Conservation (phyloP, 805 yeast species). For the Cephaloascus albidus region DNA sequence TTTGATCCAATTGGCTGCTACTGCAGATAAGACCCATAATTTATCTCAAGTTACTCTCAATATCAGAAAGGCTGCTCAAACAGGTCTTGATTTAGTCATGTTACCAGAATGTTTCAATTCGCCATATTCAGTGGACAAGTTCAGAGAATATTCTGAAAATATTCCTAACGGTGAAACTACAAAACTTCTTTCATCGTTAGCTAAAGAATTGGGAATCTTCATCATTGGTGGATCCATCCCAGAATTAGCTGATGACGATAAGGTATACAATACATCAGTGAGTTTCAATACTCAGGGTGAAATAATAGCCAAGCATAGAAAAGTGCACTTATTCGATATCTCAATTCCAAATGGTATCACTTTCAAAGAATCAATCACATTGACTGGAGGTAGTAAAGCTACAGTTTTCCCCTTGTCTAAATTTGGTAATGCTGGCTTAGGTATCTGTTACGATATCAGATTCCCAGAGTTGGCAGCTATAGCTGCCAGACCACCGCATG, state of each 20-base stretch:
- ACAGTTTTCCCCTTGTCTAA: constrained; percentile 65
- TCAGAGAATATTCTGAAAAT: constrained; percentile 80
- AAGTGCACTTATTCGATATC: constrained; percentile 85
- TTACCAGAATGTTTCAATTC: constrained; percentile 96
- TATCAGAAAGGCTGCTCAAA: constrained; percentile 48
- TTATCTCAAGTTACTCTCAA: constrained; percentile 55
- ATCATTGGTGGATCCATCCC: constrained; percentile 93
- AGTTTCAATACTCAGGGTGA: constrained; percentile 67
- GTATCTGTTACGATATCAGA: constrained; percentile 77
- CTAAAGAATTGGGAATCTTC: constrained; percentile 52
- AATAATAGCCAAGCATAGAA: constrained; percentile 80
- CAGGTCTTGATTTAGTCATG: constrained; percentile 58
- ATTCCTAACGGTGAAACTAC: constrained; percentile 73
- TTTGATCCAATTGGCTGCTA: constrained; percentile 72
- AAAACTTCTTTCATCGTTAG: constrained; percentile 49
- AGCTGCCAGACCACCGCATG: constrained; percentile 51
- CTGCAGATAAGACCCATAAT: constrained; percentile 75
- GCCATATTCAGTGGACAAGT: constrained; percentile 83
- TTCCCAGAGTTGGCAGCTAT: constrained; percentile 71
- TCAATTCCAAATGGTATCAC: constrained; percentile 87
- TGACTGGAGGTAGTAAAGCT: constrained; percentile 74
- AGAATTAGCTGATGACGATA: constrained; percentile 50
- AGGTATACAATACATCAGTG: constrained; percentile 63
- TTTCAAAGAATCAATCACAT: constrained; percentile 70
- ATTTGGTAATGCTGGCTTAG: constrained; percentile 68